phyloP scores from a whole-genome alignment of 805 yeast species.

The Trichomonascus vanleenenianus region DNA sequence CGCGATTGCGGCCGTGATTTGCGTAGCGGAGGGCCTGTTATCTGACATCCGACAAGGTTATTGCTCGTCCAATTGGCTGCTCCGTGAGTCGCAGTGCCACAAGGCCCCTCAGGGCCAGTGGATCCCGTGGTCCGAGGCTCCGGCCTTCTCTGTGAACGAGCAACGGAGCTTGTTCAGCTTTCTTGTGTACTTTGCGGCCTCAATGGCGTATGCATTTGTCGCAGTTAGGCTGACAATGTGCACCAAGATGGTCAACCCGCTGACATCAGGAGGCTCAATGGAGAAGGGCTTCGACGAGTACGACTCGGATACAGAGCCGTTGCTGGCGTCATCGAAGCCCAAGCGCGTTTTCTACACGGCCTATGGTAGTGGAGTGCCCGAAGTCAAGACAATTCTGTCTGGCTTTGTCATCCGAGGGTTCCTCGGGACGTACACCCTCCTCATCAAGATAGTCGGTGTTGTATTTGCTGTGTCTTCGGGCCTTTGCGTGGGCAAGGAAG shows the following conservation, averaged over 20 bases:
- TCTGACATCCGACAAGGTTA: conserved; percentile 48
- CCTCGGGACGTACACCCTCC: conserved; percentile 43
- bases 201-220: conserved; percentile 36
- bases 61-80: conserved; percentile 39
- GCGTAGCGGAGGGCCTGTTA: conserved; percentile 38
- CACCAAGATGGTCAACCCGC: conserved; percentile 35
- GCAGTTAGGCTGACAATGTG: conserved; percentile 41
- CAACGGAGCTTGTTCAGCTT: conserved; percentile 25
- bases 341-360: conserved; percentile 39
- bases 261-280: conserved; percentile 5
- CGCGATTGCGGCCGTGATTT: conserved; percentile 42
- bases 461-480: conserved; percentile 52
- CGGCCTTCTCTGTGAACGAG: conserved; percentile 2
- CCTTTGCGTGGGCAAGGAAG: conserved; percentile 51
- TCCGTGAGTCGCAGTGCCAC: conserved; percentile 39
- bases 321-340: not conserved
- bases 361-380: conserved; percentile 55
- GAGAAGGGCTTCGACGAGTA: conserved; percentile 3
- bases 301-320: not conserved
- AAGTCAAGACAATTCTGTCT: conserved; percentile 50
- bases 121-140: conserved; percentile 37
- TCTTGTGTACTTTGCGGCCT: conserved; percentile 31
- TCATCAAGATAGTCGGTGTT: conserved; percentile 41
- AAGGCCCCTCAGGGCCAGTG: conserved; percentile 27
- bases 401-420: conserved; percentile 50